These are phyloP conservation scores for Aspergillus kassunensis DNA, from an alignment of 495 filamentous ascomycete species.

Conservation along the genomic window DNA sequence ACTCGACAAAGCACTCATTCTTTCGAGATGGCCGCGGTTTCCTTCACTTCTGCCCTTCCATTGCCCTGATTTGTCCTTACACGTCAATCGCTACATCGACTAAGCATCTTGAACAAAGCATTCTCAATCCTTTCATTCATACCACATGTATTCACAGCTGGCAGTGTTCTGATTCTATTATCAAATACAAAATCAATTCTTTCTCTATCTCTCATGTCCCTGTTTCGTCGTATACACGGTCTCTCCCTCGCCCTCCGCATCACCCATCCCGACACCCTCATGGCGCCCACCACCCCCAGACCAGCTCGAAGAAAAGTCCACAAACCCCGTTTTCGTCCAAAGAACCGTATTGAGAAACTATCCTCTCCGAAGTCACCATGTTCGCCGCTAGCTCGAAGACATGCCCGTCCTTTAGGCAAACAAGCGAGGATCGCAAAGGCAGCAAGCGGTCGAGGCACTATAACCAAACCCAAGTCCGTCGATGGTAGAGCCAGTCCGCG, in stretches of 20 bases:
- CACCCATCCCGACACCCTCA: not conserved
- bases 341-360: not conserved
- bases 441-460: not conserved
- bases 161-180: not conserved
- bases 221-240: not conserved
- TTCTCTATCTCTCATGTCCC: not conserved
- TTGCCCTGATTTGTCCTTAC: not conserved
- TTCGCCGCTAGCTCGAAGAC: constrained; percentile 9
- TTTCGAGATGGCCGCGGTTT: not conserved
- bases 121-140: not conserved
- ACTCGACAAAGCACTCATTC: not conserved
- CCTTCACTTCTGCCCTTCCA: not conserved
- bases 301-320: not conserved
- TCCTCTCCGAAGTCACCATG: constrained; percentile 11
- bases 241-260: not conserved
- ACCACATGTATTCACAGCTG: not conserved
- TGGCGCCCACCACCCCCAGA: not conserved
- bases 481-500: not conserved
- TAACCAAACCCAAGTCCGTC: not conserved
- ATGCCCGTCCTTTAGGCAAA: constrained; percentile 2
- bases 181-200: not conserved
- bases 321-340: not conserved
- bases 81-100: not conserved
- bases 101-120: not conserved
- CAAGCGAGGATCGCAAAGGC: not conserved